Evolutionary conservation across 176 grass and related monocot genomes (phyloP).

Genomic region (Musa beccarii): DNA sequence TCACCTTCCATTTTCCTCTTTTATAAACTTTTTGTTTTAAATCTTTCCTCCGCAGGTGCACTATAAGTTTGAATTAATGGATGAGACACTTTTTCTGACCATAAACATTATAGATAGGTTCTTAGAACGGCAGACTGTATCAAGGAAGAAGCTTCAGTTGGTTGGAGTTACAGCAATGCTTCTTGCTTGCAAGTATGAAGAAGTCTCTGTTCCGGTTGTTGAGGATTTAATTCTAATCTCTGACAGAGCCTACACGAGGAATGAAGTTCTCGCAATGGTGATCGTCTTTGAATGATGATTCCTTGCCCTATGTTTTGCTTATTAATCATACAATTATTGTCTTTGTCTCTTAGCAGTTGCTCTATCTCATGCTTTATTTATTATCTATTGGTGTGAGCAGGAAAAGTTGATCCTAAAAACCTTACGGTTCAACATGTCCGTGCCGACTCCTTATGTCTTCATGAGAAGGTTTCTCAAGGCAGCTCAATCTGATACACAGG

Average conservation of each 20-base stretch:
- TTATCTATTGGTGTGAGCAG: constrained; percentile 20
- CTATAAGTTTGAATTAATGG: constrained; percentile 74
- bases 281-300: not conserved
- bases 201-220: constrained; percentile 55
- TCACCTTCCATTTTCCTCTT: too few relatives aligned
- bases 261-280: constrained; percentile 82
- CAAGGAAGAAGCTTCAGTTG: constrained; percentile 83
- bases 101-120: constrained; percentile 83
- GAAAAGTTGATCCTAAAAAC: constrained; percentile 66
- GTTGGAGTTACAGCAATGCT: constrained; percentile 84
- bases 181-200: constrained; percentile 90
- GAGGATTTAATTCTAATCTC: constrained; percentile 84
- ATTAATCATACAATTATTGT: not conserved
- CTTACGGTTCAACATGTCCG: constrained; percentile 73
- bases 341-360: not conserved
- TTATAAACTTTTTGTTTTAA: not conserved
- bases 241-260: constrained; percentile 57
- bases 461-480: constrained; percentile 87
- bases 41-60: constrained; percentile 43
- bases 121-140: constrained; percentile 42
- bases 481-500: constrained; percentile 66
- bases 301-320: not conserved
- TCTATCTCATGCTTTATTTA: not conserved
- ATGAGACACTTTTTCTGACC: constrained; percentile 68
- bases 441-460: constrained; percentile 78